Evolutionary conservation across 2,329 filamentous ascomycete genomes (phyloP), one percentile per base, ranked within the genome.

Genomic region (Stachybotrys chlorohalonatus): DNA sequence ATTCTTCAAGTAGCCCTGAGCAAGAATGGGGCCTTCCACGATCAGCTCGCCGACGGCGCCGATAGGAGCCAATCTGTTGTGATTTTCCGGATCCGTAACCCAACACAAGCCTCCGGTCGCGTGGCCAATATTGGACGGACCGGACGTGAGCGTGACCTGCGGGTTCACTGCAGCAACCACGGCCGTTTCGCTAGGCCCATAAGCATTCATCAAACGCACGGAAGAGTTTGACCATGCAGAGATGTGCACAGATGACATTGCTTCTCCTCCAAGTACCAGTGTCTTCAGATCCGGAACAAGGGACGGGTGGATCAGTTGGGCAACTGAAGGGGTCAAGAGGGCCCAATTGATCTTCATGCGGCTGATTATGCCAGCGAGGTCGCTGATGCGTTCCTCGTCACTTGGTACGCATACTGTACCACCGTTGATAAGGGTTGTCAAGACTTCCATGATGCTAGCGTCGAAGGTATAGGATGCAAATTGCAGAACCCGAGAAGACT

Each of bases 381-480:
- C 52, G 52, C 49, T 53, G 42, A 63, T 53, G 1, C 60, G 52
- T 6, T 64, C 57, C 6, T 56, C 49, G 11, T 62, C 58, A 1
- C 58, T 55, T 0, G 63, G 63, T 2, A 62, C 56, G 16, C 63
- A 65, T 8, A 64, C 54, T 1, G 56, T 58, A 1, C 58, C 64
- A 1, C 62, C 64, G 3, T 54, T 50, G 8, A 58, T 39, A 7
- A 66, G 58, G 0, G 62, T 54, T 0, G 57, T 61, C 39, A 64
- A 36, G 8, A 65, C 60, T 30, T 65, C 62, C 1, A 52, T 52
- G 11, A 81, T 63, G 46, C 71, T 74, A 1, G 73, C 72, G 54
- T 82, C 78, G 51, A 81, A 81, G 1, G 73, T 75, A 58, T 76
- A 78, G 6, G 72, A 73, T 5, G 75, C 74, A 54, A 78, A 78